phyloP scores from a whole-genome alignment of 257 asterid genomes.

The Plantago ovata region DNA sequence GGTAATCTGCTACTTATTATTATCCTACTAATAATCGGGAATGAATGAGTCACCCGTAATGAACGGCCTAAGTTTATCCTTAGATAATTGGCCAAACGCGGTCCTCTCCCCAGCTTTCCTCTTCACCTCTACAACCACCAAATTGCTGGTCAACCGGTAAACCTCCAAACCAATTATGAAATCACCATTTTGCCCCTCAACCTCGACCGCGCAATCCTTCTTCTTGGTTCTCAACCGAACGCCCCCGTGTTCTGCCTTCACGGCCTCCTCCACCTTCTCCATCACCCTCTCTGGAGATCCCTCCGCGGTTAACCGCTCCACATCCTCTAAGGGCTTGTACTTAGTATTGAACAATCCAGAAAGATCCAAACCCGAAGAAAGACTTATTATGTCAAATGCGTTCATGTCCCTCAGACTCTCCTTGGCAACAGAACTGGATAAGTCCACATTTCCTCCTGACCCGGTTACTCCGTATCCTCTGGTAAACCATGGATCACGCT shows the following conservation, averaged over 20 bases:
- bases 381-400: conserved; percentile 77
- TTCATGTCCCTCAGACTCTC: conserved; percentile 30
- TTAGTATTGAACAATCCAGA: conserved; percentile 51
- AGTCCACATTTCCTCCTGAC: not conserved
- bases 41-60: too few species aligned
- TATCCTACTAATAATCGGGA: too few species aligned
- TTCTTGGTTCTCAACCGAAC: conserved; percentile 27
- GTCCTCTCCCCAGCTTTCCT: conserved; percentile 45
- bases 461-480: not conserved
- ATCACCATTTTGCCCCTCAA: conserved; percentile 62
- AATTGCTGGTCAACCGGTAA: conserved; percentile 41
- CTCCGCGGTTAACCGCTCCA: conserved; percentile 47
- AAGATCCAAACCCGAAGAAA: conserved; percentile 71
- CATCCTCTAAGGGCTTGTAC: conserved; percentile 29
- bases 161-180: conserved; percentile 44
- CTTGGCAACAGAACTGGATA: not conserved
- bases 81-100: conserved; percentile 42
- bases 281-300: conserved; percentile 50
- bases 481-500: conserved; percentile 1
- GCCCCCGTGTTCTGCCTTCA: conserved; percentile 36
- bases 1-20: too few species aligned
- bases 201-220: conserved; percentile 52
- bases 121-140: conserved; percentile 62
- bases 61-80: conserved; percentile 43
- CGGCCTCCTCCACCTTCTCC: conserved; percentile 45